A percentile compares a stretch with the other conserved stretches of the same genome.
phyloP scores from a whole-genome alignment of 257 asterid genomes.

The Penstemon barbatus region DNA sequence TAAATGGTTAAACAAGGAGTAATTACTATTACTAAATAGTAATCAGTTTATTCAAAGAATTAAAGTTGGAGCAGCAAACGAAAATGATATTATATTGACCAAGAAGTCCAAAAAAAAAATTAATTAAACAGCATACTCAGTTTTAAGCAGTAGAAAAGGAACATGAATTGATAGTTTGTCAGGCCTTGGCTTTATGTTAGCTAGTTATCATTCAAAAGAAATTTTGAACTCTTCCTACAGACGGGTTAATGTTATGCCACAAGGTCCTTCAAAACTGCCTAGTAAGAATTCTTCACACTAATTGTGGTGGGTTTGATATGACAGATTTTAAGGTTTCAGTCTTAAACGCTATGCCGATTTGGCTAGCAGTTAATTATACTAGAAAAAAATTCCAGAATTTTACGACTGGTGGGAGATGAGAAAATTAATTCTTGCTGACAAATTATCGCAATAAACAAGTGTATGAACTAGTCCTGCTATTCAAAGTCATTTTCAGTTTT shows the following conservation, averaged over 20 bases:
- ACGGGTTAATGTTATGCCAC: constrained; percentile 4
- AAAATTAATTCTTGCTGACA: constrained; percentile 10
- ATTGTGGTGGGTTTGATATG: constrained; percentile 2
- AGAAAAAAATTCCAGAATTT: neutral
- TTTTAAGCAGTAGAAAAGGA: neutral
- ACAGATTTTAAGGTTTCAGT: neutral
- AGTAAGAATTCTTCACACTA: neutral
- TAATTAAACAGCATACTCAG: neutral
- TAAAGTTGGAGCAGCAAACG: neutral
- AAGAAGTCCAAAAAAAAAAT: neutral
- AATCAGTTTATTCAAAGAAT: neutral
- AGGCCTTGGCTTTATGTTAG: neutral
- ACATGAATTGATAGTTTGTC: neutral
- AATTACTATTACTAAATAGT: neutral
- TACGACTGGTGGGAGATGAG: constrained; percentile 1
- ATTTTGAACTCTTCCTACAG: constrained; percentile 8
- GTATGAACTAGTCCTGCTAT: neutral
- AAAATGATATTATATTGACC: constrained; percentile 8
- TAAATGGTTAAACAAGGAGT: neutral
- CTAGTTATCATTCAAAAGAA: neutral
- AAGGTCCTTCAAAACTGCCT: neutral
- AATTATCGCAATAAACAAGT: constrained; percentile 2
- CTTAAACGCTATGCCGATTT: constrained; percentile 5
- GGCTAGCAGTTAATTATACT: constrained; percentile 10
- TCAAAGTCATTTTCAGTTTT: constrained; percentile 9